Evolutionary conservation across 176 grass and related monocot species (phyloP).

Genomic region (Hyparrhenia diplandra): DNA sequence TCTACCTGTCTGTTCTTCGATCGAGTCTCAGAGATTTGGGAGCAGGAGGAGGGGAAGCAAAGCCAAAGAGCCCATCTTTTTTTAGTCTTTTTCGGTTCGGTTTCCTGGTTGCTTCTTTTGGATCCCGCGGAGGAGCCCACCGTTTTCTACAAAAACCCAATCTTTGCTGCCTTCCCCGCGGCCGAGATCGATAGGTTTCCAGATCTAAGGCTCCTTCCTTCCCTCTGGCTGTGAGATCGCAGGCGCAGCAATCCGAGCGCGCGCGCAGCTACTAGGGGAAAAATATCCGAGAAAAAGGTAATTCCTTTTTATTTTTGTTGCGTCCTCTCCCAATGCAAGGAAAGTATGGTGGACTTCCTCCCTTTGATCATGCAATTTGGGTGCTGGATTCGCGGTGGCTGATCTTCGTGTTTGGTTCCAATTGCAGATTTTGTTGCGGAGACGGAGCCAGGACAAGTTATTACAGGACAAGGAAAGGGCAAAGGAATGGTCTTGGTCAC

Average conservation of each 20-base stretch:
- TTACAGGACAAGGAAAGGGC: background rate
- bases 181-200: constrained; percentile 33
- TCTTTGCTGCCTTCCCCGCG: constrained; percentile 22
- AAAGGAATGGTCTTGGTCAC: constrained; percentile 7
- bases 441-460: background rate
- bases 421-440: constrained; percentile 24
- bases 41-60: constrained; percentile 2
- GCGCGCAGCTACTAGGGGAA: background rate
- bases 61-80: constrained; percentile 24
- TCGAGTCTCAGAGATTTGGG: constrained; percentile 22
- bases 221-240: constrained; percentile 2
- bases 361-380: constrained; percentile 24
- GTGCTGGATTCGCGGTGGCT: constrained; percentile 6
- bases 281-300: constrained; percentile 32
- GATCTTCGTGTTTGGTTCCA: constrained; percentile 16
- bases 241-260: constrained; percentile 19
- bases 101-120: constrained; percentile 45
- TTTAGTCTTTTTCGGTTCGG: constrained; percentile 19
- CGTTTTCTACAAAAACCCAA: constrained; percentile 36
- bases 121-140: constrained; percentile 40
- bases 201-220: constrained; percentile 30
- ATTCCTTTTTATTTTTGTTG: constrained; percentile 14
- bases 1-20: constrained; percentile 22
- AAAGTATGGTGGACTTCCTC: background rate
- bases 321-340: constrained; percentile 36